Evolutionary conservation across 1,284 basidiomycete genomes (phyloP).

Genomic region (Heterobasidion occidentale): DNA sequence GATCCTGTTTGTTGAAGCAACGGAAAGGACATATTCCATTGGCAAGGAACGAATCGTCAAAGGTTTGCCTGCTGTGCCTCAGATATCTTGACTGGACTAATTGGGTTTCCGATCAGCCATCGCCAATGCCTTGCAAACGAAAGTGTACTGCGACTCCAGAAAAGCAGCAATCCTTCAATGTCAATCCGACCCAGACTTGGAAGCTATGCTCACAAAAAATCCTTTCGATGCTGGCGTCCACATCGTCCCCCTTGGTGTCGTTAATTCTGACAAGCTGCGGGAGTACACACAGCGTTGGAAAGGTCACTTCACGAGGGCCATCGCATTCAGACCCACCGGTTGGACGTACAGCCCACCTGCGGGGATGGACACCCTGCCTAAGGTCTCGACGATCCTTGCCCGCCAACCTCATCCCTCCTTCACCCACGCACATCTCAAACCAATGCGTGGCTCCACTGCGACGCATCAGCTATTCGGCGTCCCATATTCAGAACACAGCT

Average conservation of each 20-base stretch:
- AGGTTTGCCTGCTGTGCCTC: conserved; percentile 35
- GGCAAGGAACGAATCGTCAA: conserved; percentile 97
- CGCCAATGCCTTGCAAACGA: conserved; percentile 75
- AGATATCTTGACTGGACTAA: neutral
- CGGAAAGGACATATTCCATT: conserved; percentile 82
- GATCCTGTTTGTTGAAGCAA: too few relatives aligned
- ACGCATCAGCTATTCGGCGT: conserved; percentile 77
- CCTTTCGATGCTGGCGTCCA: conserved; percentile 80
- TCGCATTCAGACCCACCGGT: conserved; percentile 90
- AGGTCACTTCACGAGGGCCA: conserved; percentile 63
- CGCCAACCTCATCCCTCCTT: conserved; percentile 59
- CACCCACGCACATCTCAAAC: conserved; percentile 58
- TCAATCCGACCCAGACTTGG: conserved; percentile 77
- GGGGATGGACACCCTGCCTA: conserved; percentile 55
- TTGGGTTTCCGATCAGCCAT: conserved; percentile 46
- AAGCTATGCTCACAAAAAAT: conserved; percentile 71
- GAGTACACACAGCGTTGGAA: conserved; percentile 74
- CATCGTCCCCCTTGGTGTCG: conserved; percentile 73
- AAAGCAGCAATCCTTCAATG: conserved; percentile 79
- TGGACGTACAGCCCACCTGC: conserved; percentile 82
- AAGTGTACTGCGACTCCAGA: conserved; percentile 84
- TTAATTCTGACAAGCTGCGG: conserved; percentile 74
- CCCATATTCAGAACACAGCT: conserved; percentile 95
- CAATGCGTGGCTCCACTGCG: conserved; percentile 65
- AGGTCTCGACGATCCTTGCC: conserved; percentile 61